Evolutionary conservation across 768 basidiomycete species (phyloP).

Genomic region (Hygrocybe coccinea): DNA sequence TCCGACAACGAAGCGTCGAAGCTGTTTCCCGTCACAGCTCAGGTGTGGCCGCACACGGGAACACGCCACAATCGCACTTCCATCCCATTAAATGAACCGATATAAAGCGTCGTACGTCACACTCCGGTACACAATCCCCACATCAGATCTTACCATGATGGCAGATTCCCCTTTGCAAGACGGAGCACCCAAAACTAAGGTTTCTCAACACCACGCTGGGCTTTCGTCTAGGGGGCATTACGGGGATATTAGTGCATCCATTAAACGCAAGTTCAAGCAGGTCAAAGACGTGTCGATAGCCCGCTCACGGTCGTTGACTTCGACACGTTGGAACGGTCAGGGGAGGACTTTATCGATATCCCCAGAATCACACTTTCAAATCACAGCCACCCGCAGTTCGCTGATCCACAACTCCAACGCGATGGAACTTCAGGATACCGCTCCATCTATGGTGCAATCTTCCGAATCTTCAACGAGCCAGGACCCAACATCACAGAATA

Average conservation of each 20-base stretch:
- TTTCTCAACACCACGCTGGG: neutral
- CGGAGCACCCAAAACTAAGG: neutral
- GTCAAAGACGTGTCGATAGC: neutral
- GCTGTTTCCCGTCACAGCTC: too few species aligned
- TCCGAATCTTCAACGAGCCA: neutral
- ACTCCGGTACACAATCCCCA: too few species aligned
- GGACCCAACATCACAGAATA: neutral
- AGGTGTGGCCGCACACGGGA: too few species aligned
- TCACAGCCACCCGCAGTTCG: too few species aligned
- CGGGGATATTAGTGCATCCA: slow-evolving; percentile 23
- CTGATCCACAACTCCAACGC: neutral
- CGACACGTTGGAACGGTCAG: neutral
- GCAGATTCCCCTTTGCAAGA: neutral
- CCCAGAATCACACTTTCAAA: too few species aligned
- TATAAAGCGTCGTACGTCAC: too few species aligned
- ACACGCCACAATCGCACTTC: too few species aligned
- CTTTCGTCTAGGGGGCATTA: slow-evolving; percentile 5
- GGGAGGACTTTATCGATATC: neutral
- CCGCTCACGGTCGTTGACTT: slow-evolving; percentile 2
- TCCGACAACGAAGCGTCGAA: too few species aligned
- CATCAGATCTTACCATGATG: too few species aligned
- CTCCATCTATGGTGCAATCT: slow-evolving; percentile 14
- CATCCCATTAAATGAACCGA: too few species aligned
- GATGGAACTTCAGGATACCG: slow-evolving; percentile 3
- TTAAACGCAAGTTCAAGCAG: slow-evolving; percentile 33